These are phyloP conservation scores for Henckelia pumila DNA, from an alignment of 257 asterid species.

Conservation along the genomic window DNA sequence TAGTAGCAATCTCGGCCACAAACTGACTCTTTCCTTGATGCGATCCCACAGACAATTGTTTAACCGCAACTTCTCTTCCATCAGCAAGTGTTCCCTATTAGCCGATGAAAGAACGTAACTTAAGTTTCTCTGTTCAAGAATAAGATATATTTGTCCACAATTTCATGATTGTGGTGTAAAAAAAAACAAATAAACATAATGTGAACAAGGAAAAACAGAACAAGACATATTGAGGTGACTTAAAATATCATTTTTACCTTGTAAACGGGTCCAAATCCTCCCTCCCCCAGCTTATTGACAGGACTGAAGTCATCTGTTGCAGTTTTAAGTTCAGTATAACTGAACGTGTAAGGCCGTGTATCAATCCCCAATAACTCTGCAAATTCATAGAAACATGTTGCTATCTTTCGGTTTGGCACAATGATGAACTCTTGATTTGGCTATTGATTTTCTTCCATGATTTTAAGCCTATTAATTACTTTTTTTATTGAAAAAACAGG, in stretches of 20 bases:
- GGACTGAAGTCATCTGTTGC: conserved; percentile 47
- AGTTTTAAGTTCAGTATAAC: conserved; percentile 40
- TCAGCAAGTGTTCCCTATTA: conserved; percentile 69
- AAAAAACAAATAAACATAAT: not conserved
- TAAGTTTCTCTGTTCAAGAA: not conserved
- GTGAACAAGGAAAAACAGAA: not conserved
- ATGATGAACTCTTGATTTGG: not conserved
- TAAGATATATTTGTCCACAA: not conserved
- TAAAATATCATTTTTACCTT: conserved; percentile 32
- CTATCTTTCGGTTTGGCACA: not conserved
- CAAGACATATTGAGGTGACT: not conserved
- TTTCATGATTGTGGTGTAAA: not conserved
- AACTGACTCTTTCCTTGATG: conserved; percentile 89
- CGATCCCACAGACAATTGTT: conserved; percentile 74
- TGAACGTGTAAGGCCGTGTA: conserved; percentile 46
- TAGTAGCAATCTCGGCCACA: conserved; percentile 83
- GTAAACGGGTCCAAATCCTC: conserved; percentile 60
- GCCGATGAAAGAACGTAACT: not conserved
- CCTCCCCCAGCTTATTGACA: conserved; percentile 51
- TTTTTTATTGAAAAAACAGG: not conserved
- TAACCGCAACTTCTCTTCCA: conserved; percentile 74
- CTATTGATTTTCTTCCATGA: not conserved
- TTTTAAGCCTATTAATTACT: too few species aligned
- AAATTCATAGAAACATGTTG: conserved; percentile 13
- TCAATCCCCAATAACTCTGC: conserved; percentile 49